A percentile compares a stretch with the other conserved stretches of the same genome.
phyloP scores from a whole-genome alignment of 2,329 filamentous ascomycete species.

The Alternaria atra region DNA sequence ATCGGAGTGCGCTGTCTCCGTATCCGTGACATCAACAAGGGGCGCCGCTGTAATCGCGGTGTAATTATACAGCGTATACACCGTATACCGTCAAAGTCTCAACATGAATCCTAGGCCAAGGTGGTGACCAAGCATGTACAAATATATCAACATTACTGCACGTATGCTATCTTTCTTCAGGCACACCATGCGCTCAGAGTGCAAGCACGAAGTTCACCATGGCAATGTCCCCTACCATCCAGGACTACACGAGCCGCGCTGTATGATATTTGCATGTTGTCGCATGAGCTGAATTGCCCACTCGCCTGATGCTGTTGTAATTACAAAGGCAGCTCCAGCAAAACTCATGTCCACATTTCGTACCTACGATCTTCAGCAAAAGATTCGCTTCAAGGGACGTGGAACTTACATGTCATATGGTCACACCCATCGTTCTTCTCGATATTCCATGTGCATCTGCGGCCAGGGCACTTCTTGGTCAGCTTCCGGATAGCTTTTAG shows the following conservation, averaged over 20 bases:
- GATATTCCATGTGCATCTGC: constrained; percentile 49
- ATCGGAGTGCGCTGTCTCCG: constrained; percentile 7
- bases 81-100: background rate
- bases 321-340: constrained; percentile 52
- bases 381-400: no score
- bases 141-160: background rate
- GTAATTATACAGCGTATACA: background rate
- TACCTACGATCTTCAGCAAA: constrained; percentile 28
- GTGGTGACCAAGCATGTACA: no score
- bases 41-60: background rate
- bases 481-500: constrained; percentile 39
- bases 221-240: background rate
- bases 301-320: constrained; percentile 31
- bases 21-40: background rate
- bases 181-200: background rate
- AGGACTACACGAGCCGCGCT: constrained; percentile 12
- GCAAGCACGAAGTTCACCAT: background rate
- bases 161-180: background rate
- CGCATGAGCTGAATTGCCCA: constrained; percentile 34
- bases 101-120: no score
- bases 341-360: constrained; percentile 52
- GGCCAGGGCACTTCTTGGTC: constrained; percentile 52
- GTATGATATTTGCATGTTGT: constrained; percentile 33
- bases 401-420: constrained; percentile 51
- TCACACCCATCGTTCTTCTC: constrained; percentile 56